Percentiles rank a stretch among this genome's conserved stretches.
Evolutionary conservation across 306 rosid genomes (phyloP).

Genomic region (Prunus mira): DNA sequence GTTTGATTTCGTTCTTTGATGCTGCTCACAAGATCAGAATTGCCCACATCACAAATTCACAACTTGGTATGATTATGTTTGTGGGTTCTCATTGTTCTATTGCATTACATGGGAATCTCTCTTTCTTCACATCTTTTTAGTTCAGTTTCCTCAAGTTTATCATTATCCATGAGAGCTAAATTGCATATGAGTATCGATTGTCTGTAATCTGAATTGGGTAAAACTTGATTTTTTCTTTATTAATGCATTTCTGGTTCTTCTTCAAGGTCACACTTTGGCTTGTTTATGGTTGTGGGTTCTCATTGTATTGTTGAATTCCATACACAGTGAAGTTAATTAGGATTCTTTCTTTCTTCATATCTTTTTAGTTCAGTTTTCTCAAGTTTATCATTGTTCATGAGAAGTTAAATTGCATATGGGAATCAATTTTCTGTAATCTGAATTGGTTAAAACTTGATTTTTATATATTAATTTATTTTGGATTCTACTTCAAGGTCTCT

Average conservation of each 20-base stretch:
- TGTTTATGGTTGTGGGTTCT: not conserved
- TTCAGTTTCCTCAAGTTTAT: not conserved
- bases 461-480: not conserved
- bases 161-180: not conserved
- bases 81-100: conserved; percentile 2
- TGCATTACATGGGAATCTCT: not conserved
- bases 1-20: not conserved
- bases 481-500: conserved; percentile 57
- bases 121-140: not conserved
- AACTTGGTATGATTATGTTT: not conserved
- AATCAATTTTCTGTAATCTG: not conserved
- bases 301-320: not conserved
- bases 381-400: not conserved
- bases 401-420: not conserved
- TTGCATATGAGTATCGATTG: not conserved
- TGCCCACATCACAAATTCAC: conserved; percentile 14
- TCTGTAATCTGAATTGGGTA: conserved; percentile 4
- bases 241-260: not conserved
- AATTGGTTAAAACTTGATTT: conserved; percentile 15
- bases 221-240: conserved; percentile 8
- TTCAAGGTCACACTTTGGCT: conserved; percentile 30
- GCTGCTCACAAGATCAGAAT: not conserved
- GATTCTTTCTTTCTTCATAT: not conserved
- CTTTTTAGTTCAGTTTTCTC: not conserved
- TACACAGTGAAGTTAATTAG: not conserved